Evolutionary conservation across 495 filamentous ascomycete species (phyloP), one percentile per base, ranked within the genome.

Genomic region (Annulohypoxylon maeteangense): DNA sequence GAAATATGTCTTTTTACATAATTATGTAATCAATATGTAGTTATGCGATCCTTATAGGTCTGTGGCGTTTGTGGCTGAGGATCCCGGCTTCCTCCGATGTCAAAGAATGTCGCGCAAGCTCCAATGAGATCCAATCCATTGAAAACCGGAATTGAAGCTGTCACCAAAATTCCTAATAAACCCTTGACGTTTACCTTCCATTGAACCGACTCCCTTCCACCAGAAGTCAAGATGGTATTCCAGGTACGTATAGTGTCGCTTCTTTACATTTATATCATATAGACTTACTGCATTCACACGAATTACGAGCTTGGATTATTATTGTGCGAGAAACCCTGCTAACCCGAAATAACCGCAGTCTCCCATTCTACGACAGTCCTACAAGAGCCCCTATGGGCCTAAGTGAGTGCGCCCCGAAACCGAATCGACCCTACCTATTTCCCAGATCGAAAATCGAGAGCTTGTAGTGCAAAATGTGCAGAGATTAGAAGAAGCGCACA

Each of bases 361-460:
- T 67, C 75, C 76, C 62, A 47, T 75, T 62, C 78, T 61, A 73
- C 74, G 53, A 20, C 77, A 78, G 14, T 45, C 74, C 62, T 85
- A 83, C 81, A 82, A 82, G 77, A 86, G 82, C 77, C 76, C 78
- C 42, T 84, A 82, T 63, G 83, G 83, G 76, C 83, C 83, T 18
- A 86, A 86, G 83, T 86, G 79, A 83, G 83, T 80, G 42, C 72
- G 16, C 42, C 22, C 55, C 42, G 48, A 72, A n/a, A 8, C 47
- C 36, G 7, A 51, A 34, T 42, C 12, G 6, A 7, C n/a, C 29
- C 3, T 25, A 34, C 6, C 29, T 18, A 36, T 1, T 3, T 2
- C 25, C 44, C 2, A 18, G 31, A 48, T 12, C 23, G 11, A 29
- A 11, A 23, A 29, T 27, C 5, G 34, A 34, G 32, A 25, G 6